Conservation (phyloP, 352 stramenopile genomes). For the Phytopythium delawarense region DNA sequence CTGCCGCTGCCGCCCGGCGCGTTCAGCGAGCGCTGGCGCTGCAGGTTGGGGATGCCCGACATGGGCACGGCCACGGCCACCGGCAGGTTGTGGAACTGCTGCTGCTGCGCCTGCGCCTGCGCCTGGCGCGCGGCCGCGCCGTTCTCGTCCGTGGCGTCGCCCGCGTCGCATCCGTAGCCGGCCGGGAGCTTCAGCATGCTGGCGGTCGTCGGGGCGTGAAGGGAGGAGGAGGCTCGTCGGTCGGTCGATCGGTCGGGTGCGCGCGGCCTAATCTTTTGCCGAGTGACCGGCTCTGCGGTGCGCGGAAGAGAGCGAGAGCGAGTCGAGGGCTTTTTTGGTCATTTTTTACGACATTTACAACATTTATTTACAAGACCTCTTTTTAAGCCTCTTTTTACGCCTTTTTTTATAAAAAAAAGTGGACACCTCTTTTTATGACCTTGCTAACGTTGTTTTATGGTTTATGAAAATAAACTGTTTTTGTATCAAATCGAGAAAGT, state of each 20-base stretch:
- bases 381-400: too few species aligned
- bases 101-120: constrained; percentile 17
- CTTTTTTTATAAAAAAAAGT: too few species aligned
- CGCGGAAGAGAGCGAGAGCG: not conserved
- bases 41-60: constrained; percentile 21
- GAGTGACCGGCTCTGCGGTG: not conserved
- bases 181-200: constrained; percentile 39
- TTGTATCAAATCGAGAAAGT: too few species aligned
- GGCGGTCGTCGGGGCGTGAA: not conserved
- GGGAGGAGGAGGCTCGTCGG: not conserved
- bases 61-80: constrained; percentile 51
- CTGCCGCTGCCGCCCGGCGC: not conserved
- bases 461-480: too few species aligned
- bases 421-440: too few species aligned
- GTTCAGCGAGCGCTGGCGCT: constrained; percentile 23
- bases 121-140: not conserved
- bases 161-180: constrained; percentile 29
- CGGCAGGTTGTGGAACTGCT: constrained; percentile 51
- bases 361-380: too few species aligned
- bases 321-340: too few species aligned
- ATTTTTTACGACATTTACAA: too few species aligned
- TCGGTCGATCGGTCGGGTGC: not conserved
- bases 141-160: constrained; percentile 16
- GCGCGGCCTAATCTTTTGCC: constrained; percentile 2
- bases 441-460: too few species aligned